Percentiles rank a stretch among this genome's conserved stretches.
Conservation (phyloP, 805 yeast species). For the Ogataea haglerorum region DNA sequence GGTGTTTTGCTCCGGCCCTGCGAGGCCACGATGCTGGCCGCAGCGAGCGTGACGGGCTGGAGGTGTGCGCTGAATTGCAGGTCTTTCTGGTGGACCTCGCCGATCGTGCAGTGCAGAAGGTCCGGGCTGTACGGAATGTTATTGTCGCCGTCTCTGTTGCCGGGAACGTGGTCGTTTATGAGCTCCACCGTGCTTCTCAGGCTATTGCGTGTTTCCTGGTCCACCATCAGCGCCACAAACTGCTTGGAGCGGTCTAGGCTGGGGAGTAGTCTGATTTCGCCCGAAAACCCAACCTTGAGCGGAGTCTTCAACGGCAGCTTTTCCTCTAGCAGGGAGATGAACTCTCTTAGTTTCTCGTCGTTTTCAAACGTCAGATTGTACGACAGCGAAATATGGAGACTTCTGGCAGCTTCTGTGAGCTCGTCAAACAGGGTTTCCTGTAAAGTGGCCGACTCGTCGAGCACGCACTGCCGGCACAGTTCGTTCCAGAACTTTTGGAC, state of each 20-base stretch:
- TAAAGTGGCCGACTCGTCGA: slow-evolving; percentile 5
- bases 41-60: not conserved
- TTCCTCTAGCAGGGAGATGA: slow-evolving; percentile 1
- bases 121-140: slow-evolving; percentile 7
- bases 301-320: slow-evolving; percentile 4
- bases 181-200: slow-evolving; percentile 5
- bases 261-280: slow-evolving; percentile 13
- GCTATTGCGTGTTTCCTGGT: not conserved
- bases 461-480: not conserved
- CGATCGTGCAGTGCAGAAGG: slow-evolving; percentile 16
- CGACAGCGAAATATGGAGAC: slow-evolving; percentile 21
- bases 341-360: not conserved
- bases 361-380: slow-evolving; percentile 17
- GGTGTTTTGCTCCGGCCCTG: slow-evolving; percentile 2
- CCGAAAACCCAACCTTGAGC: slow-evolving; percentile 3
- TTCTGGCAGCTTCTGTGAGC: slow-evolving; percentile 13
- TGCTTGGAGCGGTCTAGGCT: slow-evolving; percentile 14
- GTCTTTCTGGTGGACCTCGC: slow-evolving; percentile 2
- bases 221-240: slow-evolving; percentile 18
- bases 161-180: slow-evolving; percentile 14
- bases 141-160: not conserved
- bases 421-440: slow-evolving; percentile 8
- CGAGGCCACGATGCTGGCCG: slow-evolving; percentile 1
- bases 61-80: not conserved
- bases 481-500: slow-evolving; percentile 6